Conservation (phyloP, 345 rosid species). For the Populus alba region DNA sequence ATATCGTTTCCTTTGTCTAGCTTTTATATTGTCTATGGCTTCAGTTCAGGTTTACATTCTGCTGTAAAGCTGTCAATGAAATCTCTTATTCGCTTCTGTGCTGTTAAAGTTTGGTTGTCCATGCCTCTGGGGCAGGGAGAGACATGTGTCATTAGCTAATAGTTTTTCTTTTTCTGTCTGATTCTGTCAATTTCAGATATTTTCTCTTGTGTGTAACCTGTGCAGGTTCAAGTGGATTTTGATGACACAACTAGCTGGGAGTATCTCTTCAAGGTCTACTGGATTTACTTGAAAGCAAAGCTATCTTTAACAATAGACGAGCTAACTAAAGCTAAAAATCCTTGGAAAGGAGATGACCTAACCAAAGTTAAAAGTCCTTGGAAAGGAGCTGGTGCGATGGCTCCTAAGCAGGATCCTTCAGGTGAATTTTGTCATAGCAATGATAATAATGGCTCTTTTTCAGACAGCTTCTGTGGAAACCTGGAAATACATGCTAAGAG, state of each 20-base stretch:
- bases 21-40: background rate
- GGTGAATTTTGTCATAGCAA: conserved; percentile 31
- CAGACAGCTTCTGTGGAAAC: conserved; percentile 32
- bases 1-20: background rate
- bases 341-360: conserved; percentile 54
- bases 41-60: background rate
- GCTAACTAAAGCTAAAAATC: conserved; percentile 73
- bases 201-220: conserved; percentile 11
- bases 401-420: conserved; percentile 27
- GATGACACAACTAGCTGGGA: conserved; percentile 97
- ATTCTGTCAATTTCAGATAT: background rate
- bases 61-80: background rate
- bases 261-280: conserved; percentile 91
- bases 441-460: conserved; percentile 28
- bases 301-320: conserved; percentile 65
- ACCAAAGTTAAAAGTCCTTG: conserved; percentile 24
- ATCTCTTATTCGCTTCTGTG: background rate
- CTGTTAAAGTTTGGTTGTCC: background rate
- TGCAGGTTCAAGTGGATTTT: conserved; percentile 93
- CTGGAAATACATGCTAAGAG: conserved; percentile 49
- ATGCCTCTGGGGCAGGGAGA: background rate
- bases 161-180: background rate
- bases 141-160: background rate
- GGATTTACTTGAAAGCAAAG: conserved; percentile 71
- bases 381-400: conserved; percentile 27